Conservation (phyloP, 164 flowering plant species). For the Dillenia suffruticosa region DNA sequence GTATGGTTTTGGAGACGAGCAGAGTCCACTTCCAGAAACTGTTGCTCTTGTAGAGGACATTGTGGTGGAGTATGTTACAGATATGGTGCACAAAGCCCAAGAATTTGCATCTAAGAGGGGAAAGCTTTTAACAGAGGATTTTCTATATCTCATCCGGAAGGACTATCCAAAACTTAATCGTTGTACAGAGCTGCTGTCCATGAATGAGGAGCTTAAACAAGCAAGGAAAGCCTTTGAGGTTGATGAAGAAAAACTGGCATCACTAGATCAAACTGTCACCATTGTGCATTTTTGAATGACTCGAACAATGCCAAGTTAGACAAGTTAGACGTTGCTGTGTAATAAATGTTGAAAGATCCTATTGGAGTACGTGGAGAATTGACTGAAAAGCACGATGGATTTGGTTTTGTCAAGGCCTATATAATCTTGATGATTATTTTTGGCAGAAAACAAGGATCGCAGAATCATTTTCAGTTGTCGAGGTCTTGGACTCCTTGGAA, state of each 20-base stretch:
- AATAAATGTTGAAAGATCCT: too few species aligned
- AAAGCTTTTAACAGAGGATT: conserved; percentile 86
- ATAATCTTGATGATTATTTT: too few species aligned
- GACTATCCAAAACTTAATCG: conserved; percentile 76
- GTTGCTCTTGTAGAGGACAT: conserved; percentile 92
- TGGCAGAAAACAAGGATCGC: too few species aligned
- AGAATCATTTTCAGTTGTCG: too few species aligned
- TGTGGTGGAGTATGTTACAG: conserved; percentile 88
- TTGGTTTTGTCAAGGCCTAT: too few species aligned
- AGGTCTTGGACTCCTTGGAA: too few species aligned
- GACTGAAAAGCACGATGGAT: too few species aligned
- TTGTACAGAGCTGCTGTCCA: conserved; percentile 70
- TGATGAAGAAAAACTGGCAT: conserved; percentile 73
- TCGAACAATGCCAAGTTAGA: conserved; percentile 26
- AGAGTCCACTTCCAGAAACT: conserved; percentile 87
- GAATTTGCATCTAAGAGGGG: conserved; percentile 82
- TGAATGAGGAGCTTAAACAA: conserved; percentile 96
- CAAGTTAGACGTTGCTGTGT: too few species aligned
- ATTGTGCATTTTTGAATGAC: conserved; percentile 58
- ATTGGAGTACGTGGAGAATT: too few species aligned
- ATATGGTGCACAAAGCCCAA: conserved; percentile 90
- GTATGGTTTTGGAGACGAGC: conserved; percentile 93
- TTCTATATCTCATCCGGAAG: conserved; percentile 80
- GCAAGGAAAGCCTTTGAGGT: conserved; percentile 89
- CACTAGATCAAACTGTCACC: conserved; percentile 24